These are phyloP conservation scores for Saccharomycopsis capsularis DNA, from an alignment of 805 yeast genomes.

Conservation along the genomic window DNA sequence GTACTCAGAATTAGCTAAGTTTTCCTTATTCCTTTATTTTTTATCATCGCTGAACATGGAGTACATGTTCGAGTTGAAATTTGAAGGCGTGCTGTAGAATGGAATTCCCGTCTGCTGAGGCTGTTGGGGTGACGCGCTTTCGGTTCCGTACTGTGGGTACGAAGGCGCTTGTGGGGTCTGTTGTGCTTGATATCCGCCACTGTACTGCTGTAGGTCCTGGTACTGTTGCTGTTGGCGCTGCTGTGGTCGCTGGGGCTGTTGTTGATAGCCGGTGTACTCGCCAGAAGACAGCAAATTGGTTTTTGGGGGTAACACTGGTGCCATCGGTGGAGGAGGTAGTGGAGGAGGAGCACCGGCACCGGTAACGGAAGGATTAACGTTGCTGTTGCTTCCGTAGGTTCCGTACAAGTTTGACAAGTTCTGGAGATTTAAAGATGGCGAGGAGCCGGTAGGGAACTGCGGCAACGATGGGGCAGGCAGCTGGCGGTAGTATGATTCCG, in stretches of 20 bases:
- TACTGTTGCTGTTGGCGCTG: background rate
- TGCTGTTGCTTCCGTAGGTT: background rate
- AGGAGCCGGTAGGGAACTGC: slow-evolving; percentile 3
- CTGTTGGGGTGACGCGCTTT: slow-evolving; percentile 26
- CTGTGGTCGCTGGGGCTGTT: background rate
- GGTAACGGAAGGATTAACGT: background rate
- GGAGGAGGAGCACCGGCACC: background rate
- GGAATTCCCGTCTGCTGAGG: slow-evolving; percentile 31
- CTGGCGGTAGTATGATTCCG: slow-evolving; percentile 6
- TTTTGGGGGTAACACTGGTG: slow-evolving; percentile 16
- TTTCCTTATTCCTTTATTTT: too few relatives aligned
- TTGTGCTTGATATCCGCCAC: background rate
- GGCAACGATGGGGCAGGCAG: slow-evolving; percentile 13
- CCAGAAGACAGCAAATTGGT: background rate
- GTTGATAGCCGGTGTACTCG: background rate
- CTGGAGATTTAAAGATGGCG: background rate
- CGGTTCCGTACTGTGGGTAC: slow-evolving; percentile 24
- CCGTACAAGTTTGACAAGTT: background rate
- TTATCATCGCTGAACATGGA: slow-evolving; percentile 24
- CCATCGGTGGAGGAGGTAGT: slow-evolving; percentile 9
- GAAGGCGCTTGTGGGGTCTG: slow-evolving; percentile 20
- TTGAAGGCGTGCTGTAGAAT: slow-evolving; percentile 45
- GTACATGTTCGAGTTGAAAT: slow-evolving; percentile 42
- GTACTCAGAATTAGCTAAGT: too few relatives aligned
- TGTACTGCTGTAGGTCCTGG: background rate